Base-by-base conservation (phyloP, 148 eudicot species). In the Camellia japonica region DNA sequence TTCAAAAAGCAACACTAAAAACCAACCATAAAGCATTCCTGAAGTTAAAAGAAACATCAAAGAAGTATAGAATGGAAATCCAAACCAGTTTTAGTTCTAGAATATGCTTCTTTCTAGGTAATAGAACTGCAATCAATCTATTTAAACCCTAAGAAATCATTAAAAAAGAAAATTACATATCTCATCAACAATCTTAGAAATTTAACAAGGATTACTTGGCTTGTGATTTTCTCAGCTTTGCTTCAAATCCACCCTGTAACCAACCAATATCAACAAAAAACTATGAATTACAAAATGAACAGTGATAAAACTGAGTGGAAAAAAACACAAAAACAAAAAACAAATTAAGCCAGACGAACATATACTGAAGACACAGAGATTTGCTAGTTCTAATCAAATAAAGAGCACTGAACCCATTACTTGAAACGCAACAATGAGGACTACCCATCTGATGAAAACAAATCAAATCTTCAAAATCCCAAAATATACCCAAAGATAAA, bases 191-290 rank as follows among this genome's bases (percentile, higher is more conserved):
- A 62, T 76, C 19, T 11, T 20, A 76, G 56, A 19, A 38, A 62
- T 77, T 49, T 12, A 49, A 59, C 42, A 6, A 43, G 54, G 64
- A 66, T 55, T 4, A 66, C 47, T 66, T 80, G 75, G 61, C 49
- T 56, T 70, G 58, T 77, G 58, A 55, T 66, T 74, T 54, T 56
- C 49, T 49, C 38, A 80, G 74, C 77, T 81, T 84, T 76, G 79
- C 87, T 74, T 84, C 79, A 69, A 81, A 81, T 81, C 77, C 80
- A 83, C 77, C 71, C 73, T 70, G 47, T 68, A 54, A 75, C 74
- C 58, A 66, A 49, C 65, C 75, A 77, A 80, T 52, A 10, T 58
- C 51, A 55, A 64, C 71, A 44, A 5, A 51, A 76, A 38, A 30
- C 62, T 12, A 74, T 58, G 4, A 15, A 6, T 14, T 74, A 56